A percentile compares a stretch with the other conserved stretches of the same genome.
phyloP scores from a whole-genome alignment of 2,329 filamentous ascomycete genomes.

The Eutypella sp. region DNA sequence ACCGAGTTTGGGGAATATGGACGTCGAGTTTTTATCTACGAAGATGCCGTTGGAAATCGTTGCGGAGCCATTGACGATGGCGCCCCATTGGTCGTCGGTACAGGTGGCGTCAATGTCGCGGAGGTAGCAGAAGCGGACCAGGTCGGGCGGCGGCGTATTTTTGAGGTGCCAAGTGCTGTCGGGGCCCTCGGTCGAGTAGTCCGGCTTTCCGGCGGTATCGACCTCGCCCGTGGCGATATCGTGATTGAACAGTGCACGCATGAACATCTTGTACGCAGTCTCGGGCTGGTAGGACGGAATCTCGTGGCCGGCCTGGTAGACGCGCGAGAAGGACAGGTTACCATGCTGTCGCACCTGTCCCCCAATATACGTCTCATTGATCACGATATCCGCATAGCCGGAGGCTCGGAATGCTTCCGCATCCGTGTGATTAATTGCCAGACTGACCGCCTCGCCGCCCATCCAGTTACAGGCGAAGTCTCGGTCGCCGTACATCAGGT shows the following conservation, averaged over 20 bases:
- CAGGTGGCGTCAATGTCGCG: slow-evolving; percentile 50
- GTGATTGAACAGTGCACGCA: slow-evolving; percentile 44
- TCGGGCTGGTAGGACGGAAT: slow-evolving; percentile 48
- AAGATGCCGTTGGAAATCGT: slow-evolving; percentile 28
- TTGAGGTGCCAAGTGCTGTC: slow-evolving; percentile 40
- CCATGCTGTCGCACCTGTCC: slow-evolving; percentile 66
- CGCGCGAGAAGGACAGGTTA: slow-evolving; percentile 57
- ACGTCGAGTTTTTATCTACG: slow-evolving; percentile 23
- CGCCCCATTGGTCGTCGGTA: slow-evolving; percentile 36
- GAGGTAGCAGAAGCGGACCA: slow-evolving; percentile 53
- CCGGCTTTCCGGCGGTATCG: slow-evolving; percentile 43
- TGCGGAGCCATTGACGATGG: slow-evolving; percentile 31
- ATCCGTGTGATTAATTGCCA: slow-evolving; percentile 41
- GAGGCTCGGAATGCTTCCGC: slow-evolving; percentile 42
- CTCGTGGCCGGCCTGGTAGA: slow-evolving; percentile 55
- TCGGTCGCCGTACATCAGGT: slow-evolving; percentile 53
- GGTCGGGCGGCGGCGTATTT: slow-evolving; percentile 41
- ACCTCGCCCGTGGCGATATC: slow-evolving; percentile 47
- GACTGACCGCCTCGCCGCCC: slow-evolving; percentile 47
- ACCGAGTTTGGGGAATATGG: slow-evolving; percentile 20
- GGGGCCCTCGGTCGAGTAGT: slow-evolving; percentile 24
- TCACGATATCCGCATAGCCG: slow-evolving; percentile 60
- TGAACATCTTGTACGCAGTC: slow-evolving; percentile 44
- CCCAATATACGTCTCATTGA: slow-evolving; percentile 57
- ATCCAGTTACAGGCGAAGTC: slow-evolving; percentile 56